Percentiles rank a stretch among this genome's conserved stretches.
phyloP scores from a whole-genome alignment of 805 yeast species.

The Candida maesae region DNA sequence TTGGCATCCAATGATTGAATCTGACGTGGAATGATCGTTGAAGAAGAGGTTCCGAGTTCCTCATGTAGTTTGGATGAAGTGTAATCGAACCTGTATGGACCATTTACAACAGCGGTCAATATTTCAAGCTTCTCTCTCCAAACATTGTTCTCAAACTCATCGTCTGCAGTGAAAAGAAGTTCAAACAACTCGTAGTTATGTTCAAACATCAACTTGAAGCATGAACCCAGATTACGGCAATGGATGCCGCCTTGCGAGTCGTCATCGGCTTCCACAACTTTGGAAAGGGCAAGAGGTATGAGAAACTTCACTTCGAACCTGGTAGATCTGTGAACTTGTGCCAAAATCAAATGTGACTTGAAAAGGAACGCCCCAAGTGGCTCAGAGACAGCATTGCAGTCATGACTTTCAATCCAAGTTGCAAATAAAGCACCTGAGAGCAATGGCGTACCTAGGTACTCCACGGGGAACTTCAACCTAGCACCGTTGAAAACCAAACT shows the following conservation, averaged over 20 bases:
- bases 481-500: slow-evolving; percentile 15
- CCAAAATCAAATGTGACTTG: slow-evolving; percentile 47
- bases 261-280: slow-evolving; percentile 29
- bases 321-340: slow-evolving; percentile 25
- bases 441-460: slow-evolving; percentile 44
- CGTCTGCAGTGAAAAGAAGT: slow-evolving; percentile 34
- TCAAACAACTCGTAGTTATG: slow-evolving; percentile 40
- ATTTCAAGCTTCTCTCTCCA: slow-evolving; percentile 40
- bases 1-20: slow-evolving; percentile 23
- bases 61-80: slow-evolving; percentile 22
- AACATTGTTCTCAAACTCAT: slow-evolving; percentile 31
- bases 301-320: slow-evolving; percentile 39
- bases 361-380: slow-evolving; percentile 40
- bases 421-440: slow-evolving; percentile 41
- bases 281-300: slow-evolving; percentile 41
- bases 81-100: slow-evolving; percentile 32
- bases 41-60: slow-evolving; percentile 22
- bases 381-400: slow-evolving; percentile 11
- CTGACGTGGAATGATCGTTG: slow-evolving; percentile 20
- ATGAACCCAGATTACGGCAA: slow-evolving; percentile 28
- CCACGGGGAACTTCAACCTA: slow-evolving; percentile 32
- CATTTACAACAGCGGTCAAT: slow-evolving; percentile 29
- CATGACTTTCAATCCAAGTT: slow-evolving; percentile 34
- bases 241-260: slow-evolving; percentile 26
- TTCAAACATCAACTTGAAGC: slow-evolving; percentile 47